Conservation (phyloP, 768 basidiomycete genomes). For the Trametopsis cervina region DNA sequence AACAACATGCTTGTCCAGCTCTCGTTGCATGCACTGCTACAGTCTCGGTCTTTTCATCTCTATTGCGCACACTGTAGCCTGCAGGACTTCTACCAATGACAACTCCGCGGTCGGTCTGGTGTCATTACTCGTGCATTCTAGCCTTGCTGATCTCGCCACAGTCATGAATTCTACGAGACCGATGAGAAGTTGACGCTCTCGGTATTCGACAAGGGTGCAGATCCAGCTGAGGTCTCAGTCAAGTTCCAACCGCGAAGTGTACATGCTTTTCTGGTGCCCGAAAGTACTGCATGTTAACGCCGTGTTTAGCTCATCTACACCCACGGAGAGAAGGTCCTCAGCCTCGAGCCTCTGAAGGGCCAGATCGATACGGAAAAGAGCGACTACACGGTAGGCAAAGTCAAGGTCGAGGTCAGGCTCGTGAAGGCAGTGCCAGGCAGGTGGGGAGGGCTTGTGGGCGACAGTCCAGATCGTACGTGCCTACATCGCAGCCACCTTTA, state of each 20-base stretch:
- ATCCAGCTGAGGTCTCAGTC: conserved; percentile 55
- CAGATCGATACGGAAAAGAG: conserved; percentile 63
- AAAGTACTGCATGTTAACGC: conserved; percentile 2
- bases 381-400: conserved; percentile 65
- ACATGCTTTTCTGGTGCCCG: neutral
- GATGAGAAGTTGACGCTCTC: conserved; percentile 69
- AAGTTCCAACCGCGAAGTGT: conserved; percentile 58
- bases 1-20: too few relatives aligned
- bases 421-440: conserved; percentile 57
- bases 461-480: conserved; percentile 72
- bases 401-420: conserved; percentile 85
- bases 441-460: conserved; percentile 75
- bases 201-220: conserved; percentile 72
- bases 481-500: neutral
- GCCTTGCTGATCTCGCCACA: conserved; percentile 20
- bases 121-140: neutral
- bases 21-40: neutral
- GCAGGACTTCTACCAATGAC: too few relatives aligned
- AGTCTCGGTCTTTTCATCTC: too few relatives aligned
- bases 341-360: conserved; percentile 75
- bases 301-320: conserved; percentile 47
- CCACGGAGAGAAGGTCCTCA: conserved; percentile 64
- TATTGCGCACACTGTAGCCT: too few relatives aligned
- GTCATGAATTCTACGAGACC: conserved; percentile 86
- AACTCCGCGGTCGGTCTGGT: neutral